Evolutionary conservation across 2,329 filamentous ascomycete species (phyloP).

Genomic region (Podosphaera aphanis): DNA sequence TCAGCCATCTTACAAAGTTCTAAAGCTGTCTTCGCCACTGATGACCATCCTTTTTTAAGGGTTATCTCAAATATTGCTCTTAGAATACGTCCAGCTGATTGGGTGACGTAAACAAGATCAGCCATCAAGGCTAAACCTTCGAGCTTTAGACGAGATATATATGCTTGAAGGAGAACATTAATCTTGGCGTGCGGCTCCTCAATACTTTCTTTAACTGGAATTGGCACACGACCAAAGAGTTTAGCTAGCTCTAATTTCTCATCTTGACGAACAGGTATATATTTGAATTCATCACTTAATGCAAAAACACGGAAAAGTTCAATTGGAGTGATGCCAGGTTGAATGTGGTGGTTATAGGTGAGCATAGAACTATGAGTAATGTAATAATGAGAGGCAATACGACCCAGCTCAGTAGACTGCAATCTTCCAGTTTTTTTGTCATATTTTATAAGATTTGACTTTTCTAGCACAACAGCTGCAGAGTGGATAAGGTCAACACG

Average conservation of each 20-base stretch:
- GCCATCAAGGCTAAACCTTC: slow-evolving; percentile 92
- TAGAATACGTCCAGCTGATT: slow-evolving; percentile 87
- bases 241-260: slow-evolving; percentile 94
- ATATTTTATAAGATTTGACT: slow-evolving; percentile 76
- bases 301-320: slow-evolving; percentile 94
- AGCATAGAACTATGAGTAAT: slow-evolving; percentile 92
- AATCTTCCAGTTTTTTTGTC: slow-evolving; percentile 79
- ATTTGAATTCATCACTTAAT: slow-evolving; percentile 94
- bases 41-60: slow-evolving; percentile 90
- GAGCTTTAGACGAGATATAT: slow-evolving; percentile 81
- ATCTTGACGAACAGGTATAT: slow-evolving; percentile 90
- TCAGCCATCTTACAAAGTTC: slow-evolving; percentile 98
- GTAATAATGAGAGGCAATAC: slow-evolving; percentile 95
- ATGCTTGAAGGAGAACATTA: slow-evolving; percentile 89
- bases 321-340: slow-evolving; percentile 77
- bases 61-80: slow-evolving; percentile 91
- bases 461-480: slow-evolving; percentile 66
- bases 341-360: slow-evolving; percentile 86
- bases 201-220: slow-evolving; percentile 92
- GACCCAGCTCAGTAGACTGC: slow-evolving; percentile 78
- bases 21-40: slow-evolving; percentile 74
- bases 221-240: slow-evolving; percentile 67
- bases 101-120: slow-evolving; percentile 94
- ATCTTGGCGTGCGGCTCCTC: slow-evolving; percentile 96
- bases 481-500: slow-evolving; percentile 95